phyloP scores from a whole-genome alignment of 805 yeast species.

The Ascoidea tarda region DNA sequence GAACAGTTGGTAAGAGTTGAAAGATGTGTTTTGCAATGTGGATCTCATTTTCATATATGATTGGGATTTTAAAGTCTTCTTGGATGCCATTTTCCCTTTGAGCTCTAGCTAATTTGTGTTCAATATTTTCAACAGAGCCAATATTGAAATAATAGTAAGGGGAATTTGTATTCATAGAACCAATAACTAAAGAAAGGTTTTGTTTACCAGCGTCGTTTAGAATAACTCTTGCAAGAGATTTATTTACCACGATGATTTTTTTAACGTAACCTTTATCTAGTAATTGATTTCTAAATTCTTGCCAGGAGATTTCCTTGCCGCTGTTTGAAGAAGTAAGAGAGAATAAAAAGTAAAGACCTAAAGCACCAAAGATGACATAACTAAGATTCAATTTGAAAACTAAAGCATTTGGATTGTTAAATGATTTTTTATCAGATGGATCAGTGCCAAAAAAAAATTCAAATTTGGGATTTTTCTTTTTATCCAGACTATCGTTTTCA shows the following conservation, averaged over 20 bases:
- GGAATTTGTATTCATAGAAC: slow-evolving; percentile 6
- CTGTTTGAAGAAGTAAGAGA: slow-evolving; percentile 10
- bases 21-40: slow-evolving; percentile 45
- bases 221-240: slow-evolving; percentile 57
- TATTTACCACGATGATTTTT: slow-evolving; percentile 63
- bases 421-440: too few relatives aligned
- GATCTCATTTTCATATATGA: slow-evolving; percentile 63
- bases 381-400: background rate
- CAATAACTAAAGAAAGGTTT: slow-evolving; percentile 19
- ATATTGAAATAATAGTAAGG: slow-evolving; percentile 48
- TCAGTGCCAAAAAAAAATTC: too few relatives aligned
- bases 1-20: slow-evolving; percentile 77
- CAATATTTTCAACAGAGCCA: slow-evolving; percentile 85
- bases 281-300: slow-evolving; percentile 68
- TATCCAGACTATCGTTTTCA: too few relatives aligned
- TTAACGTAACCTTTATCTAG: slow-evolving; percentile 69
- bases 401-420: too few relatives aligned
- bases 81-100: slow-evolving; percentile 58
- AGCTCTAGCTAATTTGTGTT: slow-evolving; percentile 59
- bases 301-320: slow-evolving; percentile 63
- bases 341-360: background rate
- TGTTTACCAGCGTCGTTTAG: slow-evolving; percentile 46
- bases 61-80: slow-evolving; percentile 60
- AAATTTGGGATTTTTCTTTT: too few relatives aligned
- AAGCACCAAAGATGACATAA: background rate